These are phyloP conservation scores for Nematodospora anomalae DNA, from an alignment of 1,139 yeast genomes.

Conservation along the genomic window DNA sequence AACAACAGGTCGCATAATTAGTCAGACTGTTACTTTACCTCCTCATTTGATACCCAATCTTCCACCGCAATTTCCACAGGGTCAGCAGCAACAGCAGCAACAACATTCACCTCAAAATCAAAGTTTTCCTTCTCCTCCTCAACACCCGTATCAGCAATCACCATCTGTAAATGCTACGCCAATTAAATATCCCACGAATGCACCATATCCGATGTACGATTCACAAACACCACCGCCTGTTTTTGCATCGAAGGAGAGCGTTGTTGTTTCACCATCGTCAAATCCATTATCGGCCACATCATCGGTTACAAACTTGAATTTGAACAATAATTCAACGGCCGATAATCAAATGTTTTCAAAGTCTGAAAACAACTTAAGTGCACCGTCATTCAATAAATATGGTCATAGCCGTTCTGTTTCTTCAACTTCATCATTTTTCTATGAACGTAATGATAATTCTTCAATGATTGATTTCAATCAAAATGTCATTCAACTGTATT, in stretches of 20 bases:
- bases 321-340: constrained; percentile 14
- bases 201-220: constrained; percentile 20
- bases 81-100: constrained; percentile 4
- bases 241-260: constrained; percentile 17
- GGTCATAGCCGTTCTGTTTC: constrained; percentile 43
- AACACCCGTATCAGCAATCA: constrained; percentile 3
- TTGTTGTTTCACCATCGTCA: constrained; percentile 29
- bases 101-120: constrained; percentile 10
- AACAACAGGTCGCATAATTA: neutral
- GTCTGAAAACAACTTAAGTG: constrained; percentile 31
- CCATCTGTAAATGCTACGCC: constrained; percentile 8
- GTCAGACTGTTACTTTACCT: constrained; percentile 6
- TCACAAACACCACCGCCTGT: constrained; percentile 25
- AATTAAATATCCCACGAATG: constrained; percentile 8
- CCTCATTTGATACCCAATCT: constrained; percentile 6
- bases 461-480: constrained; percentile 44
- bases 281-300: constrained; percentile 39
- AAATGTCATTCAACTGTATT: constrained; percentile 46
- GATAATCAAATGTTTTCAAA: constrained; percentile 21
- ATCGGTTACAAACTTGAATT: constrained; percentile 39
- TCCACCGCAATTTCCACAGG: constrained; percentile 6
- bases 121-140: constrained; percentile 2
- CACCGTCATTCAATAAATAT: constrained; percentile 19
- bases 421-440: constrained; percentile 39
- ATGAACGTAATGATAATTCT: constrained; percentile 34